Evolutionary conservation across 1,284 basidiomycete genomes (phyloP).

Genomic region (Vanrija sp.): DNA sequence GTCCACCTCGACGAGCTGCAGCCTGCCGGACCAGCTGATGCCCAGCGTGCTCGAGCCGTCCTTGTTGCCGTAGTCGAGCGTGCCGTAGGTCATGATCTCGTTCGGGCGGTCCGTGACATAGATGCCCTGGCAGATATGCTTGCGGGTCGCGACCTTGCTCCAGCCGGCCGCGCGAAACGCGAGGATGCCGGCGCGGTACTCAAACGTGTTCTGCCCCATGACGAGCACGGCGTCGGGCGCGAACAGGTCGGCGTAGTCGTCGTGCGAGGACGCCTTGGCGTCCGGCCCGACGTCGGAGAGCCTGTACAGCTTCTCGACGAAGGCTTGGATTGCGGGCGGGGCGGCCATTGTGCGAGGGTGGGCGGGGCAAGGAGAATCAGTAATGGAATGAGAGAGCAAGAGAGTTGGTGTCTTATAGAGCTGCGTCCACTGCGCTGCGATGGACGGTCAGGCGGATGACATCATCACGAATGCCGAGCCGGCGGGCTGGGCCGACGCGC

Average conservation of each 20-base stretch:
- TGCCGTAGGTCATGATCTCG: conserved; percentile 26
- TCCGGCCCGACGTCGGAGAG: conserved; percentile 21
- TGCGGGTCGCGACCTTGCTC: conserved; percentile 24
- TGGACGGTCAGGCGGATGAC: no score
- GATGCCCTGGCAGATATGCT: conserved; percentile 24
- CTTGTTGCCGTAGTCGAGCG: conserved; percentile 28
- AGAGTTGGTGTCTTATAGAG: no score
- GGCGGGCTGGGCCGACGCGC: no score
- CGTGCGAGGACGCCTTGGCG: conserved; percentile 8
- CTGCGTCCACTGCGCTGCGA: no score
- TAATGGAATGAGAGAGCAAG: background rate
- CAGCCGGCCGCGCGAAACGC: conserved; percentile 25
- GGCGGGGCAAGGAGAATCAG: background rate
- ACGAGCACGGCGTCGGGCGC: conserved; percentile 17
- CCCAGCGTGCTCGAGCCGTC: conserved; percentile 20
- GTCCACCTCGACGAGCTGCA: conserved; percentile 15
- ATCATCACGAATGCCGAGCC: no score
- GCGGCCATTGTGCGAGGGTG: conserved; percentile 10
- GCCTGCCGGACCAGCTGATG: conserved; percentile 23
- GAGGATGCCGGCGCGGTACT: conserved; percentile 18
- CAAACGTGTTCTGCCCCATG: conserved; percentile 27
- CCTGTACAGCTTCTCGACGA: conserved; percentile 25
- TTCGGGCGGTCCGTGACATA: conserved; percentile 2
- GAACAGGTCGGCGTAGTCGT: conserved; percentile 27
- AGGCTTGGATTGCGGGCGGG: conserved; percentile 17